These are phyloP conservation scores for Fermentozyma sake DNA, from an alignment of 1,139 yeast genomes.

Conservation along the genomic window DNA sequence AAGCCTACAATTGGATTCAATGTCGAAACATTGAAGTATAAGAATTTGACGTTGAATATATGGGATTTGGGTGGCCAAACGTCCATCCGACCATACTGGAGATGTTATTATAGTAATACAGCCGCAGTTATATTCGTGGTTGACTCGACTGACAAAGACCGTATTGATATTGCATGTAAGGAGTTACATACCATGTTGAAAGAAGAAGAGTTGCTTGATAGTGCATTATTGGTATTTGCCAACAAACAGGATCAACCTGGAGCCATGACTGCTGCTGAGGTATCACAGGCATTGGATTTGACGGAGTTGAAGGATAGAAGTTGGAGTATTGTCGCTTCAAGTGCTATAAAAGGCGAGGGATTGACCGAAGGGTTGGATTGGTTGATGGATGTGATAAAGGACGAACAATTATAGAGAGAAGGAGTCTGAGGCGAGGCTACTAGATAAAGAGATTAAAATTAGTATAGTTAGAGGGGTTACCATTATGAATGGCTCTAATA, in stretches of 20 bases:
- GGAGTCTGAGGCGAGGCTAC: too few relatives aligned
- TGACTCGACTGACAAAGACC: conserved; percentile 93
- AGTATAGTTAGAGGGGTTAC: neutral
- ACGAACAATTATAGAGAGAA: conserved; percentile 72
- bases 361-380: conserved; percentile 94
- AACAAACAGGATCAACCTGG: conserved; percentile 97
- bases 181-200: conserved; percentile 88
- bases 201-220: conserved; percentile 87
- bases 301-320: conserved; percentile 91
- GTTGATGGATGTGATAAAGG: conserved; percentile 93
- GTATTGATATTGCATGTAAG: conserved; percentile 81
- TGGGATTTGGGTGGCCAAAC: conserved; percentile 98
- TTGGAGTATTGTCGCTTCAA: conserved; percentile 96
- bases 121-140: conserved; percentile 96
- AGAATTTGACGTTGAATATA: conserved; percentile 81
- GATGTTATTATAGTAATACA: conserved; percentile 93
- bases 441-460: too few relatives aligned
- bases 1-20: conserved; percentile 95
- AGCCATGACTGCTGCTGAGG: conserved; percentile 92
- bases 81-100: conserved; percentile 95
- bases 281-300: conserved; percentile 77
- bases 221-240: conserved; percentile 91
- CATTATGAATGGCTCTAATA: neutral
- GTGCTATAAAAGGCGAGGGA: conserved; percentile 96
- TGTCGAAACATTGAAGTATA: conserved; percentile 88